Base-by-base conservation (phyloP, 495 filamentous ascomycete genomes). In the Aspergillus cristatus region DNA sequence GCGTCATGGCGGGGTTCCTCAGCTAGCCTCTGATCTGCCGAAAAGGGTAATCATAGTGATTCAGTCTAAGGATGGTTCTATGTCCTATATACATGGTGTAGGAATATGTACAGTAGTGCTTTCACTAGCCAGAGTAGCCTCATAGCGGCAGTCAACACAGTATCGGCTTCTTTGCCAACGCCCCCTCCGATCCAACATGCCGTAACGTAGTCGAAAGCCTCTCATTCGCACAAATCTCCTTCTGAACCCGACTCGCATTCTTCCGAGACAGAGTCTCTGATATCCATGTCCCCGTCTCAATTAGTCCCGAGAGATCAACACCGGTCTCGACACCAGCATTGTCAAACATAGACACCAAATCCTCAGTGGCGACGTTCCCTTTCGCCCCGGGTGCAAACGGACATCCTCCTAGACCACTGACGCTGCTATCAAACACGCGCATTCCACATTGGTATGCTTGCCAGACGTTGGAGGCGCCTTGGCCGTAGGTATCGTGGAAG, bases 401-500 rank as follows among this genome's bases (percentile, higher is more conserved):
- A 38, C 67, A 71, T 0, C 67, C 67, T 2, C 67, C 67, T 0
- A 71, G 58, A 2, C 67, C 65, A 0, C 52, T 55, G 14, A 68
- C 53, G 29, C 62, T 68, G 18, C 59, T 61, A 37, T 71, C 67
- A 29, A 71, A 71, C 0, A 62, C 57, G 4, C 55, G 48, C 2
- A 71, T 40, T 3, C 65, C 67, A 32, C 56, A 52, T 0, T 37
- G 38, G 36, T 67, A 71, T 6, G 59, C 57, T 40, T 60, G 59
- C 47, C 66, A 57, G 13, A 63, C 60, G 37, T 71, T 71, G 14
- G 59, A 58, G 1, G 63, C 46, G 1, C 54, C 67, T 36, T 61
- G 60, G 5, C 65, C 62, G 32, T 68, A 64, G 0, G 64, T 71
- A 38, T 71, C 65, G 25, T 71, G 67, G 39, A 69, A 71, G 38